These are phyloP conservation scores for Sphaerulina vaccinii DNA, from an alignment of 2,329 filamentous ascomycete species.

Conservation along the genomic window DNA sequence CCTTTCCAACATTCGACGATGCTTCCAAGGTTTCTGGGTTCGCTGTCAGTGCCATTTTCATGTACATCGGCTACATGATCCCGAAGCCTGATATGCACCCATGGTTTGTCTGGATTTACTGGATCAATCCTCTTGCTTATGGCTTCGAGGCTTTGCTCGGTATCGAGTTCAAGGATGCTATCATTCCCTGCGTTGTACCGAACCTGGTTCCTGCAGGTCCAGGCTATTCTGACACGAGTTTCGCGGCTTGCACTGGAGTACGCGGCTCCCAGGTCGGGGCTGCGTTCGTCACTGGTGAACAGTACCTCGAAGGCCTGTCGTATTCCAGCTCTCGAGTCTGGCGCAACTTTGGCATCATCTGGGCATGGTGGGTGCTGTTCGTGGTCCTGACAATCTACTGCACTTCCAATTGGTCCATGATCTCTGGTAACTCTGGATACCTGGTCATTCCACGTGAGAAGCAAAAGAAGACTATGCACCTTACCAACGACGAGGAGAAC, in stretches of 20 bases:
- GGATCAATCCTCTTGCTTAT: conserved; percentile 54
- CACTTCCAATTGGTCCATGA: conserved; percentile 57
- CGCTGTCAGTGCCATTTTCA: conserved; percentile 31
- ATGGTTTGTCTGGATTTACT: conserved; percentile 51
- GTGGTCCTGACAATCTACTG: conserved; percentile 58
- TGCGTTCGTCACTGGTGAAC: conserved; percentile 58
- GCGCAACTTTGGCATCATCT: conserved; percentile 67
- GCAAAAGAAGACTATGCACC: conserved; percentile 39
- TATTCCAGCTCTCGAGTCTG: conserved; percentile 42
- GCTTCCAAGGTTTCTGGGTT: conserved; percentile 37
- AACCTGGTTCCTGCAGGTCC: conserved; percentile 35
- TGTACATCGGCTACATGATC: conserved; percentile 38
- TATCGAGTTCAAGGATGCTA: conserved; percentile 62
- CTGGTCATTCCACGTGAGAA: conserved; percentile 64
- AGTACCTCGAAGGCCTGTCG: conserved; percentile 58
- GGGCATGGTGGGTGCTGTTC: conserved; percentile 63
- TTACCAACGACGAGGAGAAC: conserved; percentile 25
- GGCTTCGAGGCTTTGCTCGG: conserved; percentile 58
- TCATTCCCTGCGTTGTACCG: conserved; percentile 58
- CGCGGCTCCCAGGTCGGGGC: conserved; percentile 59
- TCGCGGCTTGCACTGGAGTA: conserved; percentile 44
- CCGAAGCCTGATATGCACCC: conserved; percentile 43
- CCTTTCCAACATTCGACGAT: conserved; percentile 33
- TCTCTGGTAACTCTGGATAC: conserved; percentile 29
- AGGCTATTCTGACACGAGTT: conserved; percentile 41